phyloP scores from a whole-genome alignment of 352 stramenopile species.

The Pythium periplocum region DNA sequence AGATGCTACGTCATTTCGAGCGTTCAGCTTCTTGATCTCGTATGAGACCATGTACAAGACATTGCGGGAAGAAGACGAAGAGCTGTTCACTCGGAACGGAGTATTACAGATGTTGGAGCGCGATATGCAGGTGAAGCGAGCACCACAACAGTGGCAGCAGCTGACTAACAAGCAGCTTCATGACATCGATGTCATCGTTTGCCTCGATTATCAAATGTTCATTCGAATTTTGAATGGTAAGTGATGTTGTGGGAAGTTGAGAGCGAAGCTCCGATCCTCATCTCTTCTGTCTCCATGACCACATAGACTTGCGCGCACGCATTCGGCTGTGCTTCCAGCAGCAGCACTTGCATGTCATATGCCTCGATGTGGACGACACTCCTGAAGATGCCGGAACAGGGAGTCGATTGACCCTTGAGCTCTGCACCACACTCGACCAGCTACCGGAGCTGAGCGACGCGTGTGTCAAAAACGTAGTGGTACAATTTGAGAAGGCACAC shows the following conservation, averaged over 20 bases:
- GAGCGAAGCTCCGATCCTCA: no score
- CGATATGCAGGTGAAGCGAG: slow-evolving; percentile 40
- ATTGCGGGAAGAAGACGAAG: slow-evolving; percentile 27
- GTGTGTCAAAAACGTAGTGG: slow-evolving; percentile 13
- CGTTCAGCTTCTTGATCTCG: slow-evolving; percentile 40
- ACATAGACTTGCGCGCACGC: slow-evolving; percentile 16
- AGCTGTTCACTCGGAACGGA: slow-evolving; percentile 19
- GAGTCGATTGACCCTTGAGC: slow-evolving; percentile 26
- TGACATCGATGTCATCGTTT: slow-evolving; percentile 44
- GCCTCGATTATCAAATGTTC: slow-evolving; percentile 37
- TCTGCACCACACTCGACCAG: slow-evolving; percentile 22
- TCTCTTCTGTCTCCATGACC: no score
- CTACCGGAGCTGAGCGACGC: slow-evolving; percentile 8
- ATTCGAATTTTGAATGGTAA: slow-evolving; percentile 16
- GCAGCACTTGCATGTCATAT: slow-evolving; percentile 41
- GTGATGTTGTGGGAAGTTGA: neutral
- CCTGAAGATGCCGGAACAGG: slow-evolving; percentile 31
- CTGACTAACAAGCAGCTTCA: slow-evolving; percentile 29
- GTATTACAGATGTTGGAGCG: slow-evolving; percentile 47
- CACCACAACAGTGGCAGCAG: slow-evolving; percentile 43
- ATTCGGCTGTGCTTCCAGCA: slow-evolving; percentile 18
- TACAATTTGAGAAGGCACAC: slow-evolving; percentile 15
- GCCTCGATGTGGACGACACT: slow-evolving; percentile 45
- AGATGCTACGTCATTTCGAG: slow-evolving; percentile 11
- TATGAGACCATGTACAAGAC: slow-evolving; percentile 46